Percentiles rank a stretch among this genome's conserved stretches.
phyloP scores from a whole-genome alignment of 2,329 filamentous ascomycete species.

The Fusarium devonianum region DNA sequence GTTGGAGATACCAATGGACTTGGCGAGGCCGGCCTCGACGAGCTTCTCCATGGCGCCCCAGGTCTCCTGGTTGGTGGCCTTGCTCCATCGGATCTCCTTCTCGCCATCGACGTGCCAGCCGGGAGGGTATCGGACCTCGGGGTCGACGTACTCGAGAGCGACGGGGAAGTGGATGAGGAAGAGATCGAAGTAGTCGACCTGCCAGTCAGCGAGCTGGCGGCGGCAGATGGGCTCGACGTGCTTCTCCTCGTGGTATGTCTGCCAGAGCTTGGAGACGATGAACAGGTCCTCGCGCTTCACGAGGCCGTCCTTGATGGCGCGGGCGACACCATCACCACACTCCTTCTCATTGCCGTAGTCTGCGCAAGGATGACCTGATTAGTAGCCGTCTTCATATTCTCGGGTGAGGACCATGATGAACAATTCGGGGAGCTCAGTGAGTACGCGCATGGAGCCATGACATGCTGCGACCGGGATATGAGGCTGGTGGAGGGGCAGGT shows the following conservation, averaged over 20 bases:
- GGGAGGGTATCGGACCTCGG: slow-evolving; percentile 78
- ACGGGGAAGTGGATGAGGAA: slow-evolving; percentile 92
- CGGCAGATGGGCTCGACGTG: slow-evolving; percentile 77
- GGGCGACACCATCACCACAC: slow-evolving; percentile 76
- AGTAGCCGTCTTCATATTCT: slow-evolving; percentile 7
- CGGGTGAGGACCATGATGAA: too few species aligned
- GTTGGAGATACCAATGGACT: slow-evolving; percentile 82
- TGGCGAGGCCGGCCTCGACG: slow-evolving; percentile 71
- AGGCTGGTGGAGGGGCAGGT: slow-evolving; percentile 32
- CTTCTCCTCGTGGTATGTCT: slow-evolving; percentile 85
- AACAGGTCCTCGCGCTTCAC: slow-evolving; percentile 89
- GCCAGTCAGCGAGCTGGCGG: slow-evolving; percentile 82
- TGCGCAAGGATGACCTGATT: slow-evolving; percentile 43
- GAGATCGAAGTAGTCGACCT: slow-evolving; percentile 88
- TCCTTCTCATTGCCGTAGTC: slow-evolving; percentile 87
- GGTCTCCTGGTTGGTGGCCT: slow-evolving; percentile 79
- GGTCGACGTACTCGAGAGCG: slow-evolving; percentile 85
- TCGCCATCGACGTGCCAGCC: slow-evolving; percentile 75
- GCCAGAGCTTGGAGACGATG: slow-evolving; percentile 93
- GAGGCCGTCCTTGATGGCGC: slow-evolving; percentile 80
- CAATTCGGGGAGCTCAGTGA: too few species aligned
- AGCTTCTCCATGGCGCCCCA: slow-evolving; percentile 82
- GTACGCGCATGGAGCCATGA: slow-evolving; percentile 27
- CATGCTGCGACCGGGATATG: slow-evolving; percentile 9
- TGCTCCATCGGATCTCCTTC: slow-evolving; percentile 67